Conservation (phyloP, 2,329 filamentous ascomycete species). For the Waltergamsia citrina region DNA sequence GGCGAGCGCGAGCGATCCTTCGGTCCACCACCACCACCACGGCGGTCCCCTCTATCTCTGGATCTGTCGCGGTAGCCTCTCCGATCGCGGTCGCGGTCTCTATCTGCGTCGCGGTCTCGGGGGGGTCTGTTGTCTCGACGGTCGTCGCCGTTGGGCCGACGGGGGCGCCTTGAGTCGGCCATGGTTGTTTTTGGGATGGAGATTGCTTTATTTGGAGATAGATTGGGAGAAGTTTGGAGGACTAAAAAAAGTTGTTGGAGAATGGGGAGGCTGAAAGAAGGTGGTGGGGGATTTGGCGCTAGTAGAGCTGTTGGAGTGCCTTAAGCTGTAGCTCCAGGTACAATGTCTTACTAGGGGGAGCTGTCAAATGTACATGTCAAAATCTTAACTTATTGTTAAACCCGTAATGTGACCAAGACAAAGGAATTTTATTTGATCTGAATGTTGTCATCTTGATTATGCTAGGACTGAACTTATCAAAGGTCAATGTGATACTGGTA, state of each 20-base stretch:
- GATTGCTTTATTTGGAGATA: conserved; percentile 4
- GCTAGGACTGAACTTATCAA: too few species aligned
- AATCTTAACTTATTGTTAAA: too few species aligned
- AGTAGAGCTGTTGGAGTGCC: neutral
- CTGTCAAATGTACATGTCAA: too few species aligned
- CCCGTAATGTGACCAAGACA: too few species aligned
- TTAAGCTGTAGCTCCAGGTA: too few species aligned
- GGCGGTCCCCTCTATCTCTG: conserved; percentile 16
- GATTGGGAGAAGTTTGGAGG: neutral
- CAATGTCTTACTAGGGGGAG: too few species aligned
- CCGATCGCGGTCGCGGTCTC: conserved; percentile 18
- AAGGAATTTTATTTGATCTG: too few species aligned
- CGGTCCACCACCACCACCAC: conserved; percentile 18
- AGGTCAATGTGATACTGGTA: too few species aligned
- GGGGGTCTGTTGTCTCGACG: conserved; percentile 53
- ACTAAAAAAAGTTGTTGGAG: neutral
- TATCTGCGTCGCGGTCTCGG: conserved; percentile 21
- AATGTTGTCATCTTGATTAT: too few species aligned
- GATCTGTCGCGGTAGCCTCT: conserved; percentile 23
- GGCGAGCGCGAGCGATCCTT: conserved; percentile 1
- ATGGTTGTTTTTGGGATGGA: conserved; percentile 11
- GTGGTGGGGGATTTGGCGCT: neutral
- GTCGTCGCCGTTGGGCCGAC: conserved; percentile 41
- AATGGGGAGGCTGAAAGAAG: conserved; percentile 5
- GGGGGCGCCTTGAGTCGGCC: conserved; percentile 21